Evolutionary conservation across 306 rosid genomes (phyloP).

Genomic region (Pyrus bretschneideri): DNA sequence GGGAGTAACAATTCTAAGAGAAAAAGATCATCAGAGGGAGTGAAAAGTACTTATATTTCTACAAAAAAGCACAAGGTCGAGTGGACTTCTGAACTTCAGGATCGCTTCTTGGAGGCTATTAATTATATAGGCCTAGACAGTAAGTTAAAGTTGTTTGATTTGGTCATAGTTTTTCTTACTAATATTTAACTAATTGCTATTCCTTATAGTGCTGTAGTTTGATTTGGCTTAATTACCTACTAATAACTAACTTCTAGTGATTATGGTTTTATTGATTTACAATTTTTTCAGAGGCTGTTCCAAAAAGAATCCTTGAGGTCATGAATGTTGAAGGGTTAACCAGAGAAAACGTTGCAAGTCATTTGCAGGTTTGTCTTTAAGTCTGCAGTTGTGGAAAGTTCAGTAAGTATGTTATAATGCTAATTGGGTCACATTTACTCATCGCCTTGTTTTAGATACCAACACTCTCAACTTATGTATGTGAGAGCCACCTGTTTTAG

Average conservation of each 20-base stretch:
- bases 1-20: neutral
- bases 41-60: neutral
- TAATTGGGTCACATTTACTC: no score
- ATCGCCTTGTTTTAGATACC: no score
- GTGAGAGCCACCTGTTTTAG: neutral
- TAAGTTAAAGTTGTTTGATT: neutral
- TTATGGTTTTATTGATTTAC: neutral
- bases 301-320: conserved; percentile 8
- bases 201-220: neutral
- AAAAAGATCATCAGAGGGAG: neutral
- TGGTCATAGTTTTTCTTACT: neutral
- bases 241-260: neutral
- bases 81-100: conserved; percentile 4
- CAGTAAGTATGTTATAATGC: neutral
- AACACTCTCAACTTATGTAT: no score
- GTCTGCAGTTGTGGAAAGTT: neutral
- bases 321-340: conserved; percentile 11
- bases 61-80: conserved; percentile 1
- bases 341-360: conserved; percentile 12
- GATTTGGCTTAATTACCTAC: neutral
- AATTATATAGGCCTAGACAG: conserved; percentile 8
- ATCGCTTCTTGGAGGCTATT: conserved; percentile 9
- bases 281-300: conserved; percentile 3
- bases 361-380: conserved; percentile 14
- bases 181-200: no score